Evolutionary conservation across 78 protist species (phyloP), one percentile per base, ranked within the genome.

Genomic region (Emiliania huxleyi): DNA sequence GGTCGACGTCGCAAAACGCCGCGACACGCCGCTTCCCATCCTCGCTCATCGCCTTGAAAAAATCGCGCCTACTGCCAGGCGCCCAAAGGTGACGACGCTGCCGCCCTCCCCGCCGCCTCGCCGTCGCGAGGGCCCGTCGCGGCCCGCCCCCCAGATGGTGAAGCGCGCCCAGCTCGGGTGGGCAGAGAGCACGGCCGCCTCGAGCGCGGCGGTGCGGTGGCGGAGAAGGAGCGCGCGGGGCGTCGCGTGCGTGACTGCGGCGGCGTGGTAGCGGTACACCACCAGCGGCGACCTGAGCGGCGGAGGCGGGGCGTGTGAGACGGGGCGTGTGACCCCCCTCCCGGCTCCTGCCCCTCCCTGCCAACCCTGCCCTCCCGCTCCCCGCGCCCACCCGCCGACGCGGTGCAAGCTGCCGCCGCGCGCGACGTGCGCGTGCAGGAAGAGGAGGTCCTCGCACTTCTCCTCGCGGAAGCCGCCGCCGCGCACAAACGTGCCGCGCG

Each of bases 101-200:
- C n/a, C n/a, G n/a, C n/a, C n/a, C n/a, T n/a, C n/a, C n/a, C n/a
- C n/a, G n/a, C n/a, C n/a, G n/a, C n/a, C n/a, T n/a, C n/a, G n/a
- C n/a, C n/a, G n/a, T n/a, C n/a, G n/a, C n/a, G n/a, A n/a, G n/a
- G n/a, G n/a, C 26, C 90, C 90, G 45, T 85, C 90, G n/a, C 44
- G 38, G 26, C 90, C 90, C 5, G 90, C 90, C 71, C 69, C 69
- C 90, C 90, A 85, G 33, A 85, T 35, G n/a, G 90, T n/a, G 71
- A 85, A 85, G 56, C 71, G 23, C 19, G 62, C 1, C 45, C 62
- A 33, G 42, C 62, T 0, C 44, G 44, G 44, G n/a, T 8, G 37
- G 25, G 5, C 40, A 15, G 11, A 2, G 22, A 85, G 90, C 71
- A 48, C 71, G 29, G 19, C 19, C 35, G 44, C 18, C 90, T 85